These are phyloP conservation scores for Ustilago crameri DNA, from an alignment of 1,284 basidiomycete genomes.

Conservation along the genomic window DNA sequence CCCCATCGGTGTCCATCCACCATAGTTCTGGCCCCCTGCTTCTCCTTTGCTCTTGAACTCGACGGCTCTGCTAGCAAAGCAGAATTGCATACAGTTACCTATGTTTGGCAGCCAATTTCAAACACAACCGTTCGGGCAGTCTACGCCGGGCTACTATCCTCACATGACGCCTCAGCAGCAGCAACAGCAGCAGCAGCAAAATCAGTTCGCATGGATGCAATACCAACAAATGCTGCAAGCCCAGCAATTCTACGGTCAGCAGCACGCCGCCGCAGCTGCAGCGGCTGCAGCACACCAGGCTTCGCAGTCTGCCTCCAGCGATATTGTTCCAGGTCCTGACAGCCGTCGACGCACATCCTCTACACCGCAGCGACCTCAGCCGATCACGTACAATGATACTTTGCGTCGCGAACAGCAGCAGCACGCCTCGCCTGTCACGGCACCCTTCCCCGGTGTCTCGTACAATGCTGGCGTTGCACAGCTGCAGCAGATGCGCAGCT, in stretches of 20 bases:
- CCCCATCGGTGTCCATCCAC: too few species aligned
- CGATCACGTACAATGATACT: constrained; percentile 57
- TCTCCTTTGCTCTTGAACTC: neutral
- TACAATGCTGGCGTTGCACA: constrained; percentile 25
- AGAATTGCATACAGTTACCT: constrained; percentile 2
- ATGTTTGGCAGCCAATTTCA: constrained; percentile 54
- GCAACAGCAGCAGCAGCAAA: constrained; percentile 46
- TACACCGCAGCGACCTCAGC: constrained; percentile 57
- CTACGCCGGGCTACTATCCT: constrained; percentile 52
- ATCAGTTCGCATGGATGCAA: constrained; percentile 57
- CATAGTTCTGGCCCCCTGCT: neutral
- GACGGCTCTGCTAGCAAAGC: neutral
- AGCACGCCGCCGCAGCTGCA: constrained; percentile 36
- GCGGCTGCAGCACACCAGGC: constrained; percentile 5
- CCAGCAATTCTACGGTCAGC: constrained; percentile 45
- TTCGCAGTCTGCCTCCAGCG: constrained; percentile 19
- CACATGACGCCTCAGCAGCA: constrained; percentile 41
- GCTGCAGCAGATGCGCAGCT: constrained; percentile 42
- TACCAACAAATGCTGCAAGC: constrained; percentile 63
- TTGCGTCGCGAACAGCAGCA: constrained; percentile 49
- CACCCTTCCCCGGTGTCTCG: constrained; percentile 40
- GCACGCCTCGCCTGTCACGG: constrained; percentile 14
- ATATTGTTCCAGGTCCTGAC: constrained; percentile 25
- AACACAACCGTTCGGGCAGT: constrained; percentile 52
- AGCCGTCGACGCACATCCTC: constrained; percentile 57